Evolutionary conservation across 1,139 yeast species (phyloP).

Genomic region (Kluyveromyces sp.): DNA sequence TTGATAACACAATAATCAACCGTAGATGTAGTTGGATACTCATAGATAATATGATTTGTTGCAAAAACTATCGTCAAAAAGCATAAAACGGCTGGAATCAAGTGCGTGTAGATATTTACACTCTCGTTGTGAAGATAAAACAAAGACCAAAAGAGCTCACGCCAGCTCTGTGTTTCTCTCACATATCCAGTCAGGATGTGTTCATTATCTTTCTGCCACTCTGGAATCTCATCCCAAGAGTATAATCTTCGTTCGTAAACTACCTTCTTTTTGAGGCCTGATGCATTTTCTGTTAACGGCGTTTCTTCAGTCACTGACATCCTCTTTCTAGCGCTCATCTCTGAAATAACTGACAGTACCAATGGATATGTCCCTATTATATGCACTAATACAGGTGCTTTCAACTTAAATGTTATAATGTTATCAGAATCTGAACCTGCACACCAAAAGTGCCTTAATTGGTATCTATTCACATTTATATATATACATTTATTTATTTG

Average conservation of each 20-base stretch:
- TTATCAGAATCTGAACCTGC: no score
- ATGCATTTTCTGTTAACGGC: conserved; percentile 3
- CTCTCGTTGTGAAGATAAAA: conserved; percentile 77
- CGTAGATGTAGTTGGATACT: conserved; percentile 38
- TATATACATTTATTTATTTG: no score
- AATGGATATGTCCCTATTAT: neutral
- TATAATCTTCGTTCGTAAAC: conserved; percentile 14
- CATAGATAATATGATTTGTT: conserved; percentile 14
- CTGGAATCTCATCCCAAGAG: conserved; percentile 49
- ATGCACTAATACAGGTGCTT: no score
- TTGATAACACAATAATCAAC: conserved; percentile 39
- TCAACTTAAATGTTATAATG: no score
- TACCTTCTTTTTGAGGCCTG: conserved; percentile 1
- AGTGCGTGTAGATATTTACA: conserved; percentile 73
- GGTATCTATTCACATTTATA: no score
- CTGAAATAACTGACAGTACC: neutral
- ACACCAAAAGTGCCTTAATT: no score
- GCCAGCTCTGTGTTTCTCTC: conserved; percentile 51
- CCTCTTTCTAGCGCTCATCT: neutral
- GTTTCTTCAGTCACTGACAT: conserved; percentile 1
- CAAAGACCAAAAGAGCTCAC: conserved; percentile 47
- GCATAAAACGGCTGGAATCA: conserved; percentile 53
- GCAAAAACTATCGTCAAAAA: conserved; percentile 23
- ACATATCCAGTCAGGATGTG: conserved; percentile 70
- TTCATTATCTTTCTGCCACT: conserved; percentile 86